These are phyloP conservation scores for Phytomonas sp. DNA, from an alignment of 208 protist species.

Conservation along the genomic window DNA sequence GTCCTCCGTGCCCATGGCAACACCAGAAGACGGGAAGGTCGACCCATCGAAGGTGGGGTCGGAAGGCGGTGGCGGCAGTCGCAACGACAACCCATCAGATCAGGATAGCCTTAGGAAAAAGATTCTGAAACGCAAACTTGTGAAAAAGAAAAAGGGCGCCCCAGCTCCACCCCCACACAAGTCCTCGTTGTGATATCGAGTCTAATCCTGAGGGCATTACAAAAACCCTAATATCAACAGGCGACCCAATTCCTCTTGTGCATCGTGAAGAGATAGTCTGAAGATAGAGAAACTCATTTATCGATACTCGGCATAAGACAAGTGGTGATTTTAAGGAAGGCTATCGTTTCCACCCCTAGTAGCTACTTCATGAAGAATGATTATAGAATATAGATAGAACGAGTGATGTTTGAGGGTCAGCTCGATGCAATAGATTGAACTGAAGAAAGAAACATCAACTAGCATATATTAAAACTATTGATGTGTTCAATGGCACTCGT, in stretches of 20 bases:
- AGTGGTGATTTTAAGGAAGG: background rate
- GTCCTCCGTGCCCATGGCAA: background rate
- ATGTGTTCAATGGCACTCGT: background rate
- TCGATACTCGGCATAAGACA: background rate
- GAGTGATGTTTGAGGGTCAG: background rate
- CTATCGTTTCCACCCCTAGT: background rate
- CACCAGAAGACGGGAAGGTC: background rate
- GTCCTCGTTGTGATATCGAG: background rate
- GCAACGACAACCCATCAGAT: background rate
- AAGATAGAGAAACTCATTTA: background rate
- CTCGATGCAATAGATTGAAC: background rate
- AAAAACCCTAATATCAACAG: background rate
- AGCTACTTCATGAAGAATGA: background rate
- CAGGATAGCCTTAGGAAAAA: slow-evolving; percentile 11
- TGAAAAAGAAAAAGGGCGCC: slow-evolving; percentile 12
- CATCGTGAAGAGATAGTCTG: background rate
- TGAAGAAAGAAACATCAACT: background rate
- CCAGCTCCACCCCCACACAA: background rate
- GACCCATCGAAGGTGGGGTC: background rate
- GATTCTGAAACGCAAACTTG: slow-evolving; percentile 14
- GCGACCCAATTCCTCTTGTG: background rate
- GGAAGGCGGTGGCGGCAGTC: background rate
- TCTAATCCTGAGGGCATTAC: background rate
- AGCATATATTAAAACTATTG: background rate
- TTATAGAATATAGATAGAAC: background rate